Evolutionary conservation across 768 basidiomycete genomes (phyloP).

Genomic region (Zangia roseola): DNA sequence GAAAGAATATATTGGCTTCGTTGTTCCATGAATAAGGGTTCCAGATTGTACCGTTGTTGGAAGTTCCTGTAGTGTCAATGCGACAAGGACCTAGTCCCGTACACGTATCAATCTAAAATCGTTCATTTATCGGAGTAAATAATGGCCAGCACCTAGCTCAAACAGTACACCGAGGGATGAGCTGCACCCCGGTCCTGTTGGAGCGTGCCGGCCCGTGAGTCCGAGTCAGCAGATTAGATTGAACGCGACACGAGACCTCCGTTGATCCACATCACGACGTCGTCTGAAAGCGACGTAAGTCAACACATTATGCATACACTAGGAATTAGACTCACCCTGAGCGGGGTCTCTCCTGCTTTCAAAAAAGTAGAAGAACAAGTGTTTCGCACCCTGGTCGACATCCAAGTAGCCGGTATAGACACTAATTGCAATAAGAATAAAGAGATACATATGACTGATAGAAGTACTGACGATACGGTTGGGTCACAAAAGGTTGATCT

Average conservation of each 20-base stretch:
- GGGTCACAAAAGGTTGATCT: constrained; percentile 62
- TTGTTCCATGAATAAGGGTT: constrained; percentile 52
- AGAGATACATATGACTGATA: not conserved
- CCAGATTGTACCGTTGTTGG: constrained; percentile 59
- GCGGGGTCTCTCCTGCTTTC: constrained; percentile 49
- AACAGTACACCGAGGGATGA: constrained; percentile 57
- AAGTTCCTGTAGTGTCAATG: constrained; percentile 57
- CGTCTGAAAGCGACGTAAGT: constrained; percentile 36
- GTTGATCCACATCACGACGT: constrained; percentile 72
- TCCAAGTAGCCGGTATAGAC: constrained; percentile 50
- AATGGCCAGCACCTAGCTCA: constrained; percentile 44
- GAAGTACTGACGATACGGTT: constrained; percentile 41
- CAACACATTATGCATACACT: too few species aligned
- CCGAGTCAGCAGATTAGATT: not conserved
- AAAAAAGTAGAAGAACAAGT: constrained; percentile 62
- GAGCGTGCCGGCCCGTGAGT: not conserved
- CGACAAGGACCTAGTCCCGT: constrained; percentile 49
- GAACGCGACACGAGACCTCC: constrained; percentile 43
- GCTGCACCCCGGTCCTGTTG: constrained; percentile 56
- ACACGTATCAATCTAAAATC: constrained; percentile 27
- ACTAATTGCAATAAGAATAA: constrained; percentile 21
- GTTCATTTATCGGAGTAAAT: constrained; percentile 6
- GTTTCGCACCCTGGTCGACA: constrained; percentile 48
- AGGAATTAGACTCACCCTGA: constrained; percentile 26
- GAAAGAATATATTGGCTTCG: constrained; percentile 68